These are phyloP conservation scores for Takakia lepidozioides DNA, from an alignment of 225 moss, liverwort and hornwort species.

Conservation along the genomic window DNA sequence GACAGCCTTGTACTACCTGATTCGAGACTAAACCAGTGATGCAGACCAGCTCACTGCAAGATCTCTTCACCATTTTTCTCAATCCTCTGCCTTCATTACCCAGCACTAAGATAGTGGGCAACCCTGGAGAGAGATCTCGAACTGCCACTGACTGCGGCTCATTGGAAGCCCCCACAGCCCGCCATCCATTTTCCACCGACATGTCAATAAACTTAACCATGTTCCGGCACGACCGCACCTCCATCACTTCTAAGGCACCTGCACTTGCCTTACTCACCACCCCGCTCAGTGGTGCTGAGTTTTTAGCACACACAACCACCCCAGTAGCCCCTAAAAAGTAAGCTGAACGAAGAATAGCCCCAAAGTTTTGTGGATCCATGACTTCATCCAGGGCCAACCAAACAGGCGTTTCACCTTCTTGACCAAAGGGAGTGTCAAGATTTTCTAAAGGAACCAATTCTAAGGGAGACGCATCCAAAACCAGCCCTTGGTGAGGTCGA, in stretches of 20 bases:
- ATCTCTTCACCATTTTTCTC: constrained; percentile 83
- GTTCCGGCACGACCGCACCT: constrained; percentile 83
- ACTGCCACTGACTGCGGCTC: constrained; percentile 50
- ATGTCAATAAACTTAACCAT: constrained; percentile 87
- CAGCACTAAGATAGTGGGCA: constrained; percentile 81
- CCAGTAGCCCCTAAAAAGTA: constrained; percentile 85
- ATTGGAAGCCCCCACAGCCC: constrained; percentile 71
- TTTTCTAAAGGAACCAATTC: constrained; percentile 66
- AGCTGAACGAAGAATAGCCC: constrained; percentile 84
- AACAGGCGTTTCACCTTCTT: constrained; percentile 40
- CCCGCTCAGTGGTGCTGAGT: constrained; percentile 93
- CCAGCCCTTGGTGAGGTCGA: constrained; percentile 88
- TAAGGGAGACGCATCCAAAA: constrained; percentile 82
- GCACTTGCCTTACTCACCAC: constrained; percentile 98
- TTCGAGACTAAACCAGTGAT: constrained; percentile 21
- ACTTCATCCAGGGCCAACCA: constrained; percentile 98
- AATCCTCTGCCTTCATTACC: constrained; percentile 93
- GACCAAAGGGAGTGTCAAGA: constrained; percentile 36
- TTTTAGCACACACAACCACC: constrained; percentile 85
- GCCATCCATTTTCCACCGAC: constrained; percentile 76
- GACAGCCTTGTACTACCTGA: background rate
- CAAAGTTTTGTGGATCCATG: constrained; percentile 93
- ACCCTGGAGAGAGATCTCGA: constrained; percentile 46
- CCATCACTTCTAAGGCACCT: constrained; percentile 95
- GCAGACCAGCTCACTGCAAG: constrained; percentile 69